Percentiles rank a stretch among this genome's conserved stretches.
Evolutionary conservation across 768 basidiomycete genomes (phyloP).

Genomic region (Lyophyllum atratum): DNA sequence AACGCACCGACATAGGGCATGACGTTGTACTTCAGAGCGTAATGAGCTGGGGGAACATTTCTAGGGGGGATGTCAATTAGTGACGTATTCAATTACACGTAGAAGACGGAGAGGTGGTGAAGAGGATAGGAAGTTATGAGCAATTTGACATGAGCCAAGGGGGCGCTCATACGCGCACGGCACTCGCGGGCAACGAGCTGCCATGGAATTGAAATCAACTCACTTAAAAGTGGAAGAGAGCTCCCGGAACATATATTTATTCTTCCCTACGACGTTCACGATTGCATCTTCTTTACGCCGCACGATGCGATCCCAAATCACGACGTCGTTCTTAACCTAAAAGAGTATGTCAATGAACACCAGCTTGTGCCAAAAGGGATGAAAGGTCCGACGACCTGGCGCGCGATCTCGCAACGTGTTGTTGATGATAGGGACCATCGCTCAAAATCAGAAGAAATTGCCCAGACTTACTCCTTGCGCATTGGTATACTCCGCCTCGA

Average conservation of each 20-base stretch:
- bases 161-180: no score
- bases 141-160: background rate
- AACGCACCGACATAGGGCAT: constrained; percentile 89
- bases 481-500: constrained; percentile 82
- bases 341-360: background rate
- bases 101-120: background rate
- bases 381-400: background rate
- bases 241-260: constrained; percentile 86
- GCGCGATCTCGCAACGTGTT: background rate
- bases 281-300: constrained; percentile 76
- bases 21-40: constrained; percentile 81
- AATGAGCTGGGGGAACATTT: constrained; percentile 63
- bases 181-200: no score
- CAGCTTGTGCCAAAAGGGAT: background rate
- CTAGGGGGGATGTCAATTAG: constrained; percentile 35
- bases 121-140: background rate
- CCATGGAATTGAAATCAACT: no score
- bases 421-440: background rate
- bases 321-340: constrained; percentile 74
- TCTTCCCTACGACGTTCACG: constrained; percentile 65
- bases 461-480: constrained; percentile 61
- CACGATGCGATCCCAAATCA: constrained; percentile 92
- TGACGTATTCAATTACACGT: background rate
- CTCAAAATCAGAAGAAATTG: background rate
- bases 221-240: constrained; percentile 74